Conservation (phyloP, 352 stramenopile species). For the Phytophthora constricta region DNA sequence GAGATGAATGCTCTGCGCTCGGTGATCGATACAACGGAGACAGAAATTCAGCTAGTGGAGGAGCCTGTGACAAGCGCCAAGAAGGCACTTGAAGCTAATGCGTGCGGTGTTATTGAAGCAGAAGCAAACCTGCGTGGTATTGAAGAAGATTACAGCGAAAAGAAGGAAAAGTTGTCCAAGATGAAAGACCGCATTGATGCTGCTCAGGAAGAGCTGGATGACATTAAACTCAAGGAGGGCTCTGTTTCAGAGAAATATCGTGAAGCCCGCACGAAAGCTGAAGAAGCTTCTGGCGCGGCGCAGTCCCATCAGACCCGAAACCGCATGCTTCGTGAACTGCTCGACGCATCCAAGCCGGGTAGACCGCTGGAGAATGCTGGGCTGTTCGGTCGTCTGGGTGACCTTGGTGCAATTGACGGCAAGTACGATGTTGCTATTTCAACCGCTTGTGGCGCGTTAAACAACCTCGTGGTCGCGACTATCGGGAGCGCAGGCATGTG, state of each 20-base stretch:
- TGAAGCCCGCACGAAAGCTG: slow-evolving; percentile 75
- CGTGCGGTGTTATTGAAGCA: slow-evolving; percentile 57
- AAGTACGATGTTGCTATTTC: slow-evolving; percentile 99
- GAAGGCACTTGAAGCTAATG: slow-evolving; percentile 81
- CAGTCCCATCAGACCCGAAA: slow-evolving; percentile 77
- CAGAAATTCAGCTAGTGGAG: slow-evolving; percentile 80
- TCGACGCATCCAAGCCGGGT: slow-evolving; percentile 91
- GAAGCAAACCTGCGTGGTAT: slow-evolving; percentile 68
- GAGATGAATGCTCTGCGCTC: slow-evolving; percentile 77
- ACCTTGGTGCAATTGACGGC: slow-evolving; percentile 95
- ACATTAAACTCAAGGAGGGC: slow-evolving; percentile 56
- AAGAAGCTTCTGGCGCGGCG: slow-evolving; percentile 71
- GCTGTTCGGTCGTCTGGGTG: slow-evolving; percentile 96
- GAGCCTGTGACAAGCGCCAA: slow-evolving; percentile 75
- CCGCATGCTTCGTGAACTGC: slow-evolving; percentile 88
- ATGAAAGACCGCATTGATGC: slow-evolving; percentile 82
- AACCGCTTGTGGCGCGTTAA: slow-evolving; percentile 95
- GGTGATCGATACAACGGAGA: slow-evolving; percentile 82
- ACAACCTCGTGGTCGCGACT: slow-evolving; percentile 98
- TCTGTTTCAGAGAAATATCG: slow-evolving; percentile 66
- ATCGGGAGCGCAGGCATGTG: slow-evolving; percentile 95
- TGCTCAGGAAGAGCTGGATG: slow-evolving; percentile 83
- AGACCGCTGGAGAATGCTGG: slow-evolving; percentile 93
- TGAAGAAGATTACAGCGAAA: slow-evolving; percentile 65
- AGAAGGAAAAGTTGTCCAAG: slow-evolving; percentile 57